Evolutionary conservation across 2,329 filamentous ascomycete genomes (phyloP).

Genomic region (Alternaria metachromatica): DNA sequence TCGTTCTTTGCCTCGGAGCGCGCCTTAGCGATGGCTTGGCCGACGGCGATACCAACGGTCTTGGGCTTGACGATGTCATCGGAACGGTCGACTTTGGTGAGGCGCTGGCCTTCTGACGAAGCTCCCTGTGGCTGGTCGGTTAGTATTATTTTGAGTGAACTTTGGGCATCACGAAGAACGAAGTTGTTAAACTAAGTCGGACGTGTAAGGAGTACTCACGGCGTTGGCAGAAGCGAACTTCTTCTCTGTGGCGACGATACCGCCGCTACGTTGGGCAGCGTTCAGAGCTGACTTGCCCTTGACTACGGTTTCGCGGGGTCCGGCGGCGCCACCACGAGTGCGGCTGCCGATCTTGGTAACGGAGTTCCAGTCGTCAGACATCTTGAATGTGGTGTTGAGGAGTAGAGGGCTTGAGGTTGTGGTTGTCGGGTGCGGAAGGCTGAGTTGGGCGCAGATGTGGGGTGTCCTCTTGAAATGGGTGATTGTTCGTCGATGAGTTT

Average conservation of each 20-base stretch:
- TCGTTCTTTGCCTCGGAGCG: slow-evolving; percentile 86
- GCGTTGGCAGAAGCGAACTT: slow-evolving; percentile 80
- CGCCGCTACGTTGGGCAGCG: slow-evolving; percentile 82
- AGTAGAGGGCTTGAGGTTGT: slow-evolving; percentile 2
- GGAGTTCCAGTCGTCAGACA: slow-evolving; percentile 84
- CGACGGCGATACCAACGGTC: slow-evolving; percentile 78
- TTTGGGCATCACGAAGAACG: not conserved
- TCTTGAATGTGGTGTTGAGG: slow-evolving; percentile 40
- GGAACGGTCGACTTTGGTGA: slow-evolving; percentile 96
- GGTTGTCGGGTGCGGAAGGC: slow-evolving; percentile 11
- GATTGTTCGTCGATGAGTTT: slow-evolving; percentile 11
- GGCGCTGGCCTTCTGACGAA: slow-evolving; percentile 80
- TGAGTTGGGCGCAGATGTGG: slow-evolving; percentile 16
- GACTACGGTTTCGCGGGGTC: slow-evolving; percentile 83
- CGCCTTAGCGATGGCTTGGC: slow-evolving; percentile 79
- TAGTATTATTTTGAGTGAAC: slow-evolving; percentile 8
- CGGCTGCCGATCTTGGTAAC: slow-evolving; percentile 95
- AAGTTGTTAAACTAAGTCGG: not conserved
- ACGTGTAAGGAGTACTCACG: slow-evolving; percentile 61
- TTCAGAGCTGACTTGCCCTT: slow-evolving; percentile 85
- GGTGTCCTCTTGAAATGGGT: slow-evolving; percentile 16
- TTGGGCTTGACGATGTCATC: slow-evolving; percentile 99
- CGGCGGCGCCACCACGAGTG: slow-evolving; percentile 70
- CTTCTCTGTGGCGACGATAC: slow-evolving; percentile 86
- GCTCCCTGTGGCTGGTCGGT: slow-evolving; percentile 37